Percentiles rank a stretch among this genome's conserved stretches.
These are phyloP conservation scores for Melanomma pulvis-pyrius DNA, from an alignment of 495 filamentous ascomycete species.

Conservation along the genomic window DNA sequence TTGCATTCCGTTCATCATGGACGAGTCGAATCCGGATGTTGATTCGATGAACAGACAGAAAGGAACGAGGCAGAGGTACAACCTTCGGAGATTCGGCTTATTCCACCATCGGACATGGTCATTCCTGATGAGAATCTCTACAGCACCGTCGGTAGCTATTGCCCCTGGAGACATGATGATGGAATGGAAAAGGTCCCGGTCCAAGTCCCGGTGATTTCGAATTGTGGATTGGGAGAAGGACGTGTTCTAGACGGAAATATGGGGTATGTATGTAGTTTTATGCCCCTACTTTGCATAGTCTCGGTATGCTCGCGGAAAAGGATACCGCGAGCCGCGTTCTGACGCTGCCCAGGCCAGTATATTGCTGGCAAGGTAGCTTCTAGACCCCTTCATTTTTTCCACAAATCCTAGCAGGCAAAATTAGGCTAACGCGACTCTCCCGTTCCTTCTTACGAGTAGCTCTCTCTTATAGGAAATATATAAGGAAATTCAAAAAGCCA, in stretches of 20 bases:
- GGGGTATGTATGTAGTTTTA: neutral
- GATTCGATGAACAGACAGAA: constrained; percentile 70
- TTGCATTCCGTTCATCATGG: constrained; percentile 71
- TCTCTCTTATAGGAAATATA: no score
- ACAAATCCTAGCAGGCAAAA: neutral
- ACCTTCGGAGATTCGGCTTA: constrained; percentile 61
- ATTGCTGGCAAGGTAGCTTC: neutral
- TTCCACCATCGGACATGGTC: constrained; percentile 63
- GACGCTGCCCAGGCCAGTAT: neutral
- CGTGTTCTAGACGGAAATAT: neutral
- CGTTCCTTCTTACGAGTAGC: neutral
- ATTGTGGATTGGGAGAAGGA: neutral
- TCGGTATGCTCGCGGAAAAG: neutral
- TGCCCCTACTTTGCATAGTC: neutral
- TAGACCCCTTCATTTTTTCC: neutral
- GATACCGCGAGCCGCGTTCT: neutral
- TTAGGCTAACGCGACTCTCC: neutral
- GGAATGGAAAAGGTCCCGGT: no score
- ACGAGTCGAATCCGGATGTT: constrained; percentile 73
- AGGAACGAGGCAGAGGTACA: constrained; percentile 68
- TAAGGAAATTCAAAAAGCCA: no score
- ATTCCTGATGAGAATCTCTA: constrained; percentile 57
- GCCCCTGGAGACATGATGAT: constrained; percentile 3
- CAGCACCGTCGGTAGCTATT: constrained; percentile 44
- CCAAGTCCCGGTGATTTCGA: neutral